Evolutionary conservation across 2,329 filamentous ascomycete species (phyloP).

Genomic region (Cucurbitaria berberidis): DNA sequence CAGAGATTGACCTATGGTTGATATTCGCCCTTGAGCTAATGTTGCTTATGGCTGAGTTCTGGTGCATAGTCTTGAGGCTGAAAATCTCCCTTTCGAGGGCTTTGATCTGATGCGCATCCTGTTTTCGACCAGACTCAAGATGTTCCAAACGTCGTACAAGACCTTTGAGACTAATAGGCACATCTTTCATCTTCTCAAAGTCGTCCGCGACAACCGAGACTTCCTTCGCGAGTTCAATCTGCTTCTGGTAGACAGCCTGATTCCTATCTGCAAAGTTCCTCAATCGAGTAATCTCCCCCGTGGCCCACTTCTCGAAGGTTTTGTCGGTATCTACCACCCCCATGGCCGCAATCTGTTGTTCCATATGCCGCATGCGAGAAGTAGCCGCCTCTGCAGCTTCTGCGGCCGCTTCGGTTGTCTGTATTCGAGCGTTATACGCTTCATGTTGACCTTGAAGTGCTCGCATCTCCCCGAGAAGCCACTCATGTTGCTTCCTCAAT

Average conservation of each 20-base stretch:
- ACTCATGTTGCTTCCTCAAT: conserved; percentile 46
- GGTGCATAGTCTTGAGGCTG: conserved; percentile 2
- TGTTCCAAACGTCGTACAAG: conserved; percentile 18
- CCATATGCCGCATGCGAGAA: conserved; percentile 17
- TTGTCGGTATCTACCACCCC: conserved; percentile 30
- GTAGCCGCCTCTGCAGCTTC: conserved; percentile 23
- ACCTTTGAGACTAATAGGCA: conserved; percentile 2
- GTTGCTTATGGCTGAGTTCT: background rate
- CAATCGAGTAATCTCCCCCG: conserved; percentile 18
- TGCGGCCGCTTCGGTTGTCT: conserved; percentile 23
- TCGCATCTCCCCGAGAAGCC: conserved; percentile 45
- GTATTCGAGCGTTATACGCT: conserved; percentile 27
- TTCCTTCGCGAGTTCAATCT: conserved; percentile 20
- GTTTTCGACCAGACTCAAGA: conserved; percentile 14
- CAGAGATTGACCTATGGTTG: background rate
- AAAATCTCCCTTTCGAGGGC: conserved; percentile 15
- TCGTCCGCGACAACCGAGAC: conserved; percentile 16
- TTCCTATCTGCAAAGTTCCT: conserved; percentile 22
- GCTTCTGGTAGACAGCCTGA: conserved; percentile 23
- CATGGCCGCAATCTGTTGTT: conserved; percentile 30
- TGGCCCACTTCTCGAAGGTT: conserved; percentile 25
- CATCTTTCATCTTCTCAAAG: conserved; percentile 8
- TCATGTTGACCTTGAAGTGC: conserved; percentile 38
- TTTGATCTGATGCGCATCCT: conserved; percentile 12
- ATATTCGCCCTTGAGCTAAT: background rate